phyloP scores from a whole-genome alignment of 2,329 filamentous ascomycete genomes.

The Celoporthe dispersa region DNA sequence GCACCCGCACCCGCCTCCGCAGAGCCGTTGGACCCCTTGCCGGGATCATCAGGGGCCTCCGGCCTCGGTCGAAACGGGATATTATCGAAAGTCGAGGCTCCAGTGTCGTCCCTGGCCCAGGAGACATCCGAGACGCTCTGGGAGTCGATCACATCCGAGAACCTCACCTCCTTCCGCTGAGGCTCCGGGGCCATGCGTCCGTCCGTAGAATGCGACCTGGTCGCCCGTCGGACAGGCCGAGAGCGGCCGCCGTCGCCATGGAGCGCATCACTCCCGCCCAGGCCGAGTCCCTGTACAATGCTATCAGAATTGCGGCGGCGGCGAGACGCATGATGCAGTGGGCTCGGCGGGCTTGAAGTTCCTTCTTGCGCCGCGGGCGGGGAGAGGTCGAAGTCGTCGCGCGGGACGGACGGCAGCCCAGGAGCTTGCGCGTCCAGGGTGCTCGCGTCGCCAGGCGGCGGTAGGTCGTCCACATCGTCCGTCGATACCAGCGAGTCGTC shows the following conservation, averaged over 20 bases:
- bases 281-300: conserved; percentile 25
- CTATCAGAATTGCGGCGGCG: conserved; percentile 36
- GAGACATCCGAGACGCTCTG: conserved; percentile 28
- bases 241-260: background rate
- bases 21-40: conserved; percentile 11
- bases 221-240: conserved; percentile 17
- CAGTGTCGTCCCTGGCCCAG: conserved; percentile 23
- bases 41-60: background rate
- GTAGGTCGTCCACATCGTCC: background rate
- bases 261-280: conserved; percentile 5
- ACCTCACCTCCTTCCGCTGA: conserved; percentile 26
- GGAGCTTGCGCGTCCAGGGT: background rate
- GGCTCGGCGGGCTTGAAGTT: conserved; percentile 24
- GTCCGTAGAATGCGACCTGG: conserved; percentile 21
- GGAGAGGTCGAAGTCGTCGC: conserved; percentile 8
- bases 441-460: background rate
- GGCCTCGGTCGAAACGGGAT: conserved; percentile 18
- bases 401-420: background rate
- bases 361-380: conserved; percentile 21
- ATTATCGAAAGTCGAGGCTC: conserved; percentile 16
- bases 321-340: conserved; percentile 28
- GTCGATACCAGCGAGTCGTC: conserved; percentile 26
- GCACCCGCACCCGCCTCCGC: conserved; percentile 2
- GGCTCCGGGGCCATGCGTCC: conserved; percentile 15
- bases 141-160: conserved; percentile 28